Conservation (phyloP, 2,329 filamentous ascomycete genomes). For the Nemania bipapillata region DNA sequence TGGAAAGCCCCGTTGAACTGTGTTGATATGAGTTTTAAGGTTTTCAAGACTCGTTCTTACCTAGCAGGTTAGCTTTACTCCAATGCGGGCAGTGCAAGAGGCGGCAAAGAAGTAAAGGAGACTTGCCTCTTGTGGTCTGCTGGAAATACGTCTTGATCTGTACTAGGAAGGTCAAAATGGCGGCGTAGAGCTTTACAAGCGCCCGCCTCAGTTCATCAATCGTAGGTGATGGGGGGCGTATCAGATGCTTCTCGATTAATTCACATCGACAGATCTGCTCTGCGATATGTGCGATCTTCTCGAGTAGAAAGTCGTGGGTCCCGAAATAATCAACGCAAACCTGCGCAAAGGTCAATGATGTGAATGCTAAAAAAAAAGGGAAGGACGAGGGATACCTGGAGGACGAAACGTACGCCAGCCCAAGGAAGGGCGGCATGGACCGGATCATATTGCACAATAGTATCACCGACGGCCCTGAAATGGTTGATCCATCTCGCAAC, state of each 20-base stretch:
- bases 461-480: slow-evolving; percentile 13
- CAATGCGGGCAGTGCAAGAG: background rate
- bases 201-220: background rate
- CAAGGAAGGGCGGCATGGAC: slow-evolving; percentile 15
- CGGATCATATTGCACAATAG: slow-evolving; percentile 4
- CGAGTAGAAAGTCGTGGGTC: background rate
- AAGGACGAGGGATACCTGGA: background rate
- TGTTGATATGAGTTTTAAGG: background rate
- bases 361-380: background rate
- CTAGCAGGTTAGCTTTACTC: background rate
- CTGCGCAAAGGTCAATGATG: background rate
- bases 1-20: background rate
- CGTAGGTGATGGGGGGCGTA: background rate
- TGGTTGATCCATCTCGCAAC: slow-evolving; percentile 12
- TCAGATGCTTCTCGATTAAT: background rate
- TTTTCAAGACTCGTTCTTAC: background rate
- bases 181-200: background rate
- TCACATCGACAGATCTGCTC: background rate
- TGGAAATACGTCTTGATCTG: background rate
- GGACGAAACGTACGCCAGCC: slow-evolving; percentile 17
- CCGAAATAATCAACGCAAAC: background rate
- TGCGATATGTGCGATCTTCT: background rate
- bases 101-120: no score
- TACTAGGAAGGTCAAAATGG: background rate
- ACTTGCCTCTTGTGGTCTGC: background rate